phyloP scores from a whole-genome alignment of 441 rosid genomes.

The Croton laevigatus region DNA sequence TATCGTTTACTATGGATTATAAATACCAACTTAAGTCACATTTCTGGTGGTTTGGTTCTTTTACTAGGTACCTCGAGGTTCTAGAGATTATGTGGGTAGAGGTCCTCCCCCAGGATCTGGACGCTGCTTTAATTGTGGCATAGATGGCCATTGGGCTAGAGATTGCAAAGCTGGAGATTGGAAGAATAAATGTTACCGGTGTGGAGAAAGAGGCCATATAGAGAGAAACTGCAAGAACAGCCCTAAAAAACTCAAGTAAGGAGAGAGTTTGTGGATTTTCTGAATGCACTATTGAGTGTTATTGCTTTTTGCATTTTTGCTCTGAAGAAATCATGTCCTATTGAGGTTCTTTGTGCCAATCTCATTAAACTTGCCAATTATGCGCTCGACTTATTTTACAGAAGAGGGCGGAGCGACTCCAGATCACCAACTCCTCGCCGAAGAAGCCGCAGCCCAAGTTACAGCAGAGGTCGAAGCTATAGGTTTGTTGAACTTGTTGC shows the following conservation, averaged over 20 bases:
- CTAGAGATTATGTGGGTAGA: slow-evolving; percentile 63
- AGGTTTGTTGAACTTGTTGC: slow-evolving; percentile 26
- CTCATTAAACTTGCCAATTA: neutral
- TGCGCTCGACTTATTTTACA: slow-evolving; percentile 9
- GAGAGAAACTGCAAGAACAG: slow-evolving; percentile 79
- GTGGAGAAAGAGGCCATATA: slow-evolving; percentile 75
- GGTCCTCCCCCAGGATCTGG: slow-evolving; percentile 89
- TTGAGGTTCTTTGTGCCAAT: neutral
- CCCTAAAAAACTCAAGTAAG: slow-evolving; percentile 63
- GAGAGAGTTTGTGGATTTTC: neutral
- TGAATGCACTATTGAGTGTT: neutral
- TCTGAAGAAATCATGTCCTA: neutral
- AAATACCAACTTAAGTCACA: neutral
- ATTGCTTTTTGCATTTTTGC: neutral
- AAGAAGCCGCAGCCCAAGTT: slow-evolving; percentile 62
- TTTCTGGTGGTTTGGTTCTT: slow-evolving; percentile 1
- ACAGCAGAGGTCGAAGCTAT: slow-evolving; percentile 61
- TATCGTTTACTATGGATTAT: neutral
- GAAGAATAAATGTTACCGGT: slow-evolving; percentile 79
- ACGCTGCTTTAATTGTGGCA: slow-evolving; percentile 82
- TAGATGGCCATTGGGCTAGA: slow-evolving; percentile 91
- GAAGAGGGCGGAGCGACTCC: slow-evolving; percentile 55
- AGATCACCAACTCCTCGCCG: slow-evolving; percentile 60
- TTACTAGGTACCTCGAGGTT: slow-evolving; percentile 59
- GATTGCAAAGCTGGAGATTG: slow-evolving; percentile 85